phyloP scores from a whole-genome alignment of 352 stramenopile genomes.

The Elongisporangium anandrum region DNA sequence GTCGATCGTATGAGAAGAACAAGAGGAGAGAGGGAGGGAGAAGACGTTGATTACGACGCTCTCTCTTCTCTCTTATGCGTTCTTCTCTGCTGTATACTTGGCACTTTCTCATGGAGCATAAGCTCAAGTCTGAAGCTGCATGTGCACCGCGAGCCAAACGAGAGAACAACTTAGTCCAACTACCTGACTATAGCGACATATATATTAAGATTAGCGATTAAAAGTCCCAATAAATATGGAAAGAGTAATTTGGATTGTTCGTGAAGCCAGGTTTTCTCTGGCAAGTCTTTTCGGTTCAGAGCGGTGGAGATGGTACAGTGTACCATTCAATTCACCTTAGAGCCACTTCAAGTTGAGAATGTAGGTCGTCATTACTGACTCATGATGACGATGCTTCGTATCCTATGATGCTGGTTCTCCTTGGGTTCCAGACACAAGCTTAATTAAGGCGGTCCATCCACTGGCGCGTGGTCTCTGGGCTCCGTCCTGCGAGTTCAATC shows the following conservation, averaged over 20 bases:
- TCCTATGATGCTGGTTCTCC: no score
- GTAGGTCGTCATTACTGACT: conserved; percentile 9
- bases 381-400: neutral
- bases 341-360: conserved; percentile 26
- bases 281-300: neutral
- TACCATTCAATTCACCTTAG: neutral
- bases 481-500: neutral
- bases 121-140: neutral
- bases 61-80: neutral
- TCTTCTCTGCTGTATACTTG: neutral
- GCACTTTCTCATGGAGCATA: neutral
- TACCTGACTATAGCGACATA: conserved; percentile 1
- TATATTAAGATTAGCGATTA: no score
- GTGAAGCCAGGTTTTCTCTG: neutral
- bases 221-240: no score
- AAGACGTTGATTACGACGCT: neutral
- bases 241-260: no score
- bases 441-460: conserved; percentile 5
- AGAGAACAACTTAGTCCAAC: conserved; percentile 1
- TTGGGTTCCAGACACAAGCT: no score
- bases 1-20: neutral
- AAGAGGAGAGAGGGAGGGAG: neutral
- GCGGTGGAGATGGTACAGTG: neutral
- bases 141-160: neutral
- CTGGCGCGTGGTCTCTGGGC: conserved; percentile 1